Base-by-base conservation (phyloP, 2,329 filamentous ascomycete species). In the Monilinia vaccinii-corymbosi region DNA sequence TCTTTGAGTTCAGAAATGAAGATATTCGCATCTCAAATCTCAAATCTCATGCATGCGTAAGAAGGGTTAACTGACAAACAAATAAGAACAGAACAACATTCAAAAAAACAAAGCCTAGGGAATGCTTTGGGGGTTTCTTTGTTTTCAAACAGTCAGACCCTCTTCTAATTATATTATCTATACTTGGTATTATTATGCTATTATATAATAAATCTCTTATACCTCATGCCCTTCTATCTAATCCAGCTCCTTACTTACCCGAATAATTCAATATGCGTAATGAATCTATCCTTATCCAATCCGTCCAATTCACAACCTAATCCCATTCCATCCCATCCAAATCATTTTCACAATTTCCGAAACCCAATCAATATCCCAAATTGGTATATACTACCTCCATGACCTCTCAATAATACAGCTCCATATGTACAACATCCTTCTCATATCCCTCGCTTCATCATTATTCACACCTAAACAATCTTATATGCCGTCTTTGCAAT, bases 401-500 rank as follows among this genome's bases (percentile, higher is more conserved):
- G n/a, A 4, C 5, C 25, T 48, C 21, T 18, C 44, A 28, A 5
- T 47, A 10, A 56, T 38, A 48, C 42, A 48, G 21, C 10, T 42
- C 3, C 23, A 42, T 23, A 42, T 44, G 36, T 53, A 53, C 23
- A n/a, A 25, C 36, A 53, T 42, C 25, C 3, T 21, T 28, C 23
- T 7, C 44, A 21, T 9, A 25, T 31, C 32, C 8, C 5, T 10
- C 23, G 5, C 23, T 36, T 38, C 31, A 16, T 50, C 31, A 14
- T 50, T 11, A 23, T 36, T 8, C 32, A 14, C 14, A 18, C 42
- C 42, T 60, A 70, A 23, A 73, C 70, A 64, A 73, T 73, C 44
- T 66, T 60, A 60, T 73, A 73, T 11, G 70, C 52, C 31, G 63
- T 64, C 63, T 68, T 72, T 2, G 71, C 71, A 52, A 69, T 68